A percentile compares a stretch with the other conserved stretches of the same genome.
Conservation (phyloP, 129 eudicot species). For the Artemisia annua region DNA sequence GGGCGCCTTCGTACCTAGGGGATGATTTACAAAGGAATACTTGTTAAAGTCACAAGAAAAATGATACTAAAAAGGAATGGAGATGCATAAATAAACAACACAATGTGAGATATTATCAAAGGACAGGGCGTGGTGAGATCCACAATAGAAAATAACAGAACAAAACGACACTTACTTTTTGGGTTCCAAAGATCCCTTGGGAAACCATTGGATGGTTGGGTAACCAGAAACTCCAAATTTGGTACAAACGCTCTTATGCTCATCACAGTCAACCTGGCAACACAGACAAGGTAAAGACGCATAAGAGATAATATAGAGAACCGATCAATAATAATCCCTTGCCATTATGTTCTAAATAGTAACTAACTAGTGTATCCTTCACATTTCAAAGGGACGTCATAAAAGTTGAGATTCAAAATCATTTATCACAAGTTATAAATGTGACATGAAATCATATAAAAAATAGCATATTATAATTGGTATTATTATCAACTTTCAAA, state of each 20-base stretch:
- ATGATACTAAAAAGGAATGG: neutral
- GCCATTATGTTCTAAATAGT: neutral
- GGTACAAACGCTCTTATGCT: too few species aligned
- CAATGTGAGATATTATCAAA: neutral
- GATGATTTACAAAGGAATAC: neutral
- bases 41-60: constrained; percentile 6
- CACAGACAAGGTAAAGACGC: constrained; percentile 14
- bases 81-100: constrained; percentile 6
- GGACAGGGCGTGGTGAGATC: too few species aligned
- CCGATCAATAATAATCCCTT: neutral
- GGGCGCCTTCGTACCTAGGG: constrained; percentile 89
- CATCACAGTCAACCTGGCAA: too few species aligned
- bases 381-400: neutral
- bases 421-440: neutral
- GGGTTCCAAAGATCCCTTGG: too few species aligned
- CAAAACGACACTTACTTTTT: too few species aligned
- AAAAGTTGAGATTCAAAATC: constrained; percentile 1
- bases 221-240: too few species aligned
- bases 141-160: too few species aligned
- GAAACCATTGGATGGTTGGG: too few species aligned
- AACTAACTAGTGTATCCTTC: constrained; percentile 8
- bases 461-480: neutral
- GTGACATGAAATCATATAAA: neutral
- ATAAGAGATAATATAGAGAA: constrained; percentile 16
- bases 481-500: neutral